These are phyloP conservation scores for Plasmodium gaboni DNA, from an alignment of 169 alveolate species.

Conservation along the genomic window DNA sequence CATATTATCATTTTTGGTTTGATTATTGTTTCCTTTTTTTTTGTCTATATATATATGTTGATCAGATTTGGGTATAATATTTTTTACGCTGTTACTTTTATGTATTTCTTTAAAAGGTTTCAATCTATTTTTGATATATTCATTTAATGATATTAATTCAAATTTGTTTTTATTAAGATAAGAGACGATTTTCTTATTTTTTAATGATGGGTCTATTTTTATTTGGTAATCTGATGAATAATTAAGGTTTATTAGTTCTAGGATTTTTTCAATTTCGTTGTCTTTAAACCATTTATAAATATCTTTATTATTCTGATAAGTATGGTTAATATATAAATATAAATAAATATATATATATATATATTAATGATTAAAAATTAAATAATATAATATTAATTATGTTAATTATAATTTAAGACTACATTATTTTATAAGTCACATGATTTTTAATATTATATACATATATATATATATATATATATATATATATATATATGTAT, in stretches of 20 bases:
- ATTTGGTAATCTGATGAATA: slow-evolving; percentile 42
- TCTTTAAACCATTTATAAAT: slow-evolving; percentile 45
- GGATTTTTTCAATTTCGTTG: slow-evolving; percentile 42
- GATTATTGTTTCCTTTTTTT: not conserved
- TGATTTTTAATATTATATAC: too few relatives aligned
- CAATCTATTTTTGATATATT: slow-evolving; percentile 7
- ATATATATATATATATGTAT: not conserved
- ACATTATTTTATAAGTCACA: too few relatives aligned
- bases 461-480: not conserved
- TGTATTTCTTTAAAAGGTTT: not conserved
- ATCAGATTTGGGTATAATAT: too few relatives aligned
- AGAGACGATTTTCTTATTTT: slow-evolving; percentile 10
- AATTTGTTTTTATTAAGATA: slow-evolving; percentile 21
- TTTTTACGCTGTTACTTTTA: not conserved
- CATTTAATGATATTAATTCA: slow-evolving; percentile 1
- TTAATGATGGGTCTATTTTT: slow-evolving; percentile 21
- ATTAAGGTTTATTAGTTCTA: slow-evolving; percentile 12
- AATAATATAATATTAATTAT: not conserved
- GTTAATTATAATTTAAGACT: too few relatives aligned
- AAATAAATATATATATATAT: too few relatives aligned
- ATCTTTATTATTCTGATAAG: slow-evolving; percentile 18
- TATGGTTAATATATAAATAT: not conserved
- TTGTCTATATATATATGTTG: too few relatives aligned
- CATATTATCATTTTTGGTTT: not conserved
- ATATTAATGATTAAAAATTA: too few relatives aligned